Conservation (phyloP, 345 rosid species). For the Pelargonium nanum region DNA sequence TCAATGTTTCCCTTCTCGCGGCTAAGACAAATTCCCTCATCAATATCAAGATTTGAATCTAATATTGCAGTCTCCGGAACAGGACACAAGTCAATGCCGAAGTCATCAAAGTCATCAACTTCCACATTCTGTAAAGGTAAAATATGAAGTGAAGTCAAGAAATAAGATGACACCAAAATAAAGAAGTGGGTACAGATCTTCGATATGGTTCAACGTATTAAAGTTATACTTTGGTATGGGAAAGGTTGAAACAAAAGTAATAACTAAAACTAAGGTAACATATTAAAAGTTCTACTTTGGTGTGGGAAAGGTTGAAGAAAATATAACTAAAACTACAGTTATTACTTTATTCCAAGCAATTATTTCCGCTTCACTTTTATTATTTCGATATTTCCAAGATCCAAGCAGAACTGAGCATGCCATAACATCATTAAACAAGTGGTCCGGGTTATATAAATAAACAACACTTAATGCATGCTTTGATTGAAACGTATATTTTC, state of each 20-base stretch:
- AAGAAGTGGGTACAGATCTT: neutral
- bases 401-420: too few species aligned
- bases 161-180: constrained; percentile 1
- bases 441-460: too few species aligned
- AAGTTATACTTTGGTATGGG: neutral
- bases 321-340: neutral
- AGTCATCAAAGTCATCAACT: constrained; percentile 30
- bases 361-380: too few species aligned
- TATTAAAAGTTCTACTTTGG: neutral
- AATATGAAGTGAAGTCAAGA: constrained; percentile 2
- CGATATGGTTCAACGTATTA: too few species aligned
- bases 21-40: constrained; percentile 8
- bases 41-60: constrained; percentile 15
- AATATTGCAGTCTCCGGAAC: constrained; percentile 14
- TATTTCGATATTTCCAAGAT: too few species aligned
- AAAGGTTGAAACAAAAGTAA: neutral
- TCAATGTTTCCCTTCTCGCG: constrained; percentile 7
- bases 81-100: constrained; percentile 35
- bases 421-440: too few species aligned
- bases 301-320: neutral
- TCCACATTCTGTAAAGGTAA: constrained; percentile 22
- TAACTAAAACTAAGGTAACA: too few species aligned
- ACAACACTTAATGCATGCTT: too few species aligned
- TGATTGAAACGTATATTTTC: too few species aligned
- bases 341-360: too few species aligned